Base-by-base conservation (phyloP, 139 green algal genomes). In the Tetradesmus lagerheimii region DNA sequence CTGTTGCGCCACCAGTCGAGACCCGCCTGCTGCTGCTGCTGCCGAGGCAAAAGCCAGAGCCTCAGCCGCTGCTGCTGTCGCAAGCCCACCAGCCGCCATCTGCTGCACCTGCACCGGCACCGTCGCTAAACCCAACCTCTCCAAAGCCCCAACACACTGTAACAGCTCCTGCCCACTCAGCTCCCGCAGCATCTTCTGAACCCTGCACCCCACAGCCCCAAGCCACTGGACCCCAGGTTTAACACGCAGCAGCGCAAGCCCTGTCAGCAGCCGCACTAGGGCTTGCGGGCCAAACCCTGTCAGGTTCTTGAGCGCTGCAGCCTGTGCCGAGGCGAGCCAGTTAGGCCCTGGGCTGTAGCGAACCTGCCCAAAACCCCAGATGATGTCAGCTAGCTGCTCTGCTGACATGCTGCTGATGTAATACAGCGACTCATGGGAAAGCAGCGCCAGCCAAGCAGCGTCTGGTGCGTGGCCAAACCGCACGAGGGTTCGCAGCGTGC, bases 281-380 rank as follows among this genome's bases (percentile, higher is more conserved):
- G 31, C 86, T n/a, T 18, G 38, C 3, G 75, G 45, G 29, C 31
- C 25, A 23, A 90, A 34, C 75, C 43, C 31, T 82, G 75, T 34
- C 47, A 90, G 16, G 38, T 85, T 15, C 20, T 77, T 4, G 31
- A 71, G 57, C 57, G 20, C 57, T 71, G 31, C n/a, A 71, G 20
- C 57, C 45, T 78, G n/a, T 5, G 50, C 75, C 1, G 18, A 29
- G 35, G 41, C n/a, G 3, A 89, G 71, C 86, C 75, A 83, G 6
- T n/a, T 71, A 9, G 86, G 47, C 31, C 86, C 86, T 34, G 86
- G 86, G 34, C 34, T 76, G 35, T 81, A 80, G 35, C 87, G 29
- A 9, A 90, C 53, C 77, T 81, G 41, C 34, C 53, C 87, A 78
- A 90, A 74, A 38, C 71, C 87, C 87, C 87, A 90, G 3, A 80